Evolutionary conservation across 306 rosid genomes (phyloP).

Genomic region (Pterocarpus macrocarpus): DNA sequence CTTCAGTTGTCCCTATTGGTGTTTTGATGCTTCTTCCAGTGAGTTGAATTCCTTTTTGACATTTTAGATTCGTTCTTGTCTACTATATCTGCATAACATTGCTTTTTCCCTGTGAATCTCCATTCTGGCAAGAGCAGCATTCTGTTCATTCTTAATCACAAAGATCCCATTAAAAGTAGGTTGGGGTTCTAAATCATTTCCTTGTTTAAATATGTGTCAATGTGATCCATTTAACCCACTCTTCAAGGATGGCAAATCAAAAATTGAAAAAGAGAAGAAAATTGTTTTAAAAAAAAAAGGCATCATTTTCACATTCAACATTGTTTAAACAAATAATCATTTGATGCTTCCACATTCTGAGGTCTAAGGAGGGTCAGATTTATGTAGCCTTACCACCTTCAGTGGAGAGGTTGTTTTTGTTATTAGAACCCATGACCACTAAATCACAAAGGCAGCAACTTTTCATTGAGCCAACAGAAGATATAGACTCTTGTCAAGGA

Average conservation of each 20-base stretch:
- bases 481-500: neutral
- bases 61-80: conserved; percentile 17
- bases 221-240: neutral
- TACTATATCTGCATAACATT: conserved; percentile 29
- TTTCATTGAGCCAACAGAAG: neutral
- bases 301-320: neutral
- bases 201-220: neutral
- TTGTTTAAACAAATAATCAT: neutral
- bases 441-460: neutral
- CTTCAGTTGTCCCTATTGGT: conserved; percentile 95
- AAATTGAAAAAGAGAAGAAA: conserved; percentile 1
- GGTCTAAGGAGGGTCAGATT: neutral
- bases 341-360: too few relatives aligned
- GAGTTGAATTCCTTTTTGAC: conserved; percentile 51
- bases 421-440: neutral
- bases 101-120: neutral
- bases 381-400: neutral
- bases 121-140: conserved; percentile 17
- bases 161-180: conserved; percentile 10
- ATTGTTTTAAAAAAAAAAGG: neutral
- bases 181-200: conserved; percentile 31
- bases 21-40: conserved; percentile 97
- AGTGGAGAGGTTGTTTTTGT: neutral
- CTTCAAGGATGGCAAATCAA: neutral
- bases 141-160: conserved; percentile 11